A percentile compares a stretch with the other conserved stretches of the same genome.
phyloP scores from a whole-genome alignment of 225 moss, liverwort and hornwort genomes.

The Antitrichia curtipendula region DNA sequence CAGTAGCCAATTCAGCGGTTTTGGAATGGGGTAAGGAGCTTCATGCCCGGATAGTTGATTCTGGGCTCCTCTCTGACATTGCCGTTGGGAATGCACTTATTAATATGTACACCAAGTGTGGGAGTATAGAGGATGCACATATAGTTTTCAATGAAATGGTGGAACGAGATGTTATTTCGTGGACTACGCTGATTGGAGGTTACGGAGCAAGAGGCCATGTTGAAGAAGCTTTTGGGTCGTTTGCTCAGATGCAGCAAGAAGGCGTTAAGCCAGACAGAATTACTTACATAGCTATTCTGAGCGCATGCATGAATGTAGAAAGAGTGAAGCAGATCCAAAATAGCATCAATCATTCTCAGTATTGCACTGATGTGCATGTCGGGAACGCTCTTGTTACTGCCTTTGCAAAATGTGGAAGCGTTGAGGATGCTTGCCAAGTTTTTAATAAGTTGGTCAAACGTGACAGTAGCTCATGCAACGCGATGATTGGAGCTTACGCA shows the following conservation, averaged over 20 bases:
- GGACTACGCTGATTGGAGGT: conserved; percentile 21
- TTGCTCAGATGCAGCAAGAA: background rate
- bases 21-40: conserved; percentile 9
- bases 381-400: conserved; percentile 16
- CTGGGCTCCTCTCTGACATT: background rate
- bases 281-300: conserved; percentile 4
- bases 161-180: conserved; percentile 13
- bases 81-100: conserved; percentile 10
- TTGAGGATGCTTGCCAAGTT: background rate
- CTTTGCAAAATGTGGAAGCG: conserved; percentile 4
- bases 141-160: conserved; percentile 9
- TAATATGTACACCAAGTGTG: conserved; percentile 19
- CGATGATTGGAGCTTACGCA: conserved; percentile 18
- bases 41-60: background rate
- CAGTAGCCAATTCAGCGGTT: background rate
- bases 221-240: background rate
- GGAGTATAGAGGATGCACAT: conserved; percentile 8
- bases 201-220: background rate
- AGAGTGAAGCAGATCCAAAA: conserved; percentile 5
- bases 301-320: background rate
- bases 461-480: conserved; percentile 1
- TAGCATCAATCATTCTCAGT: background rate
- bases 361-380: conserved; percentile 2
- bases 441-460: background rate
- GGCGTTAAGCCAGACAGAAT: conserved; percentile 6